Evolutionary conservation across 345 rosid species (phyloP), one percentile per base, ranked within the genome.

Genomic region (Pistacia vera): DNA sequence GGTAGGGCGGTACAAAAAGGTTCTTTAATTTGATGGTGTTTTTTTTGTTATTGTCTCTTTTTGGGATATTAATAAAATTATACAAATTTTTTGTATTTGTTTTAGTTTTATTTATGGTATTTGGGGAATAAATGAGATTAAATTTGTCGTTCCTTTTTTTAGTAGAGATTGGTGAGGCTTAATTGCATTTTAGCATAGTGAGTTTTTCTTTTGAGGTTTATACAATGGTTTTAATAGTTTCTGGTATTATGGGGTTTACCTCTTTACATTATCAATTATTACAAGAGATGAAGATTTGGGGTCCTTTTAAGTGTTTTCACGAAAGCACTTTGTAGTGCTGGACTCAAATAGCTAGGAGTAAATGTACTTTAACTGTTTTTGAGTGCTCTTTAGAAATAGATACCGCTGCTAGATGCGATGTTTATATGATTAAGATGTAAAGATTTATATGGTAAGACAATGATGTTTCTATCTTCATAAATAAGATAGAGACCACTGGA

Each of bases 1-100:
- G 79, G 76, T 68, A 30, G 36, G 57, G 55, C 61, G 25, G 67
- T 60, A 44, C 81, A 12, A 72, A 72, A 73, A 84, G 91, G 89
- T 41, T n/a, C n/a, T n/a, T n/a, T n/a, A n/a, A n/a, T n/a, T n/a
- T n/a, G n/a, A n/a, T n/a, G n/a, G n/a, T n/a, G n/a, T n/a, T n/a
- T n/a, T n/a, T n/a, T n/a, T n/a, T n/a, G n/a, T n/a, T 68, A 52
- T 14, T 46, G 5, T 36, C 13, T 70, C n/a, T n/a, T 30, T 55
- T 7, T 3, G 30, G 36, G n/a, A 10, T 11, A 3, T 14, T 14
- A 11, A 11, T 12, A 41, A 41, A 41, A 41, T 41, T 41, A 41
- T 4, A 6, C 46, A 41, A 41, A 0, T 41, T n/a, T 41, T 41
- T 0, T 41, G 46, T 41, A 13, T 10, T 2, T 36, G 54, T 61